Percentiles rank a stretch among this genome's conserved stretches.
Conservation (phyloP, 1,284 basidiomycete species). For the Pseudozyma tsukubaensis region DNA sequence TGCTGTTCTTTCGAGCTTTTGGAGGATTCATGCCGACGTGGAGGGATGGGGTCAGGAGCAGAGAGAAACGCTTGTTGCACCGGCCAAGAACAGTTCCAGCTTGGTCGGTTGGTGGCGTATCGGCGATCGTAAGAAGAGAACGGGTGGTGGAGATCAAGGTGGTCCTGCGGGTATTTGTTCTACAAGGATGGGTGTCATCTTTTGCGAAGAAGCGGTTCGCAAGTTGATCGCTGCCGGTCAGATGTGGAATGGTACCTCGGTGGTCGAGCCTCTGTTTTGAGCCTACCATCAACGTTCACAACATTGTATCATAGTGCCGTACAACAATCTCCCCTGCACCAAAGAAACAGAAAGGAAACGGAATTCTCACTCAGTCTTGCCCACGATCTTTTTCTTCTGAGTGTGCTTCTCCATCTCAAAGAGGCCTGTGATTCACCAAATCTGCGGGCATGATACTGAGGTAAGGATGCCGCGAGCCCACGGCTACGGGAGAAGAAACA, state of each 20-base stretch:
- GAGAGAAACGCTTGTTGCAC: constrained; percentile 27
- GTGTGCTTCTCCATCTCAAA: neutral
- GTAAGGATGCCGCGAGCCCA: constrained; percentile 34
- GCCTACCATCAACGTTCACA: too few species aligned
- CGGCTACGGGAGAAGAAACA: constrained; percentile 22
- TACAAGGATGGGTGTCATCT: constrained; percentile 48
- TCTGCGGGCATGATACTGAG: neutral
- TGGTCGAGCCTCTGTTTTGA: too few species aligned
- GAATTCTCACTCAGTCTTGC: too few species aligned
- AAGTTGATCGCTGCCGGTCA: constrained; percentile 53
- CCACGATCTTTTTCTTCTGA: neutral
- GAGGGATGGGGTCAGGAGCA: constrained; percentile 54
- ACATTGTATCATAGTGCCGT: too few species aligned
- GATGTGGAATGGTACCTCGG: constrained; percentile 29
- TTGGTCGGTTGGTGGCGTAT: constrained; percentile 61
- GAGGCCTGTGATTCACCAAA: neutral
- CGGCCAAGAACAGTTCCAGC: constrained; percentile 33
- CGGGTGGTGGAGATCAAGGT: constrained; percentile 50
- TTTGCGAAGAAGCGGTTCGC: constrained; percentile 54
- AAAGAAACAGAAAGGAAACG: too few species aligned
- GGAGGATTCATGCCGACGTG: constrained; percentile 53
- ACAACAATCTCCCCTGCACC: too few species aligned
- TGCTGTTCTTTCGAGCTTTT: constrained; percentile 56
- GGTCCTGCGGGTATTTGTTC: constrained; percentile 52
- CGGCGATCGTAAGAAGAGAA: constrained; percentile 33